Conservation (phyloP, 768 basidiomycete genomes). For the Asterophora parasitica region DNA sequence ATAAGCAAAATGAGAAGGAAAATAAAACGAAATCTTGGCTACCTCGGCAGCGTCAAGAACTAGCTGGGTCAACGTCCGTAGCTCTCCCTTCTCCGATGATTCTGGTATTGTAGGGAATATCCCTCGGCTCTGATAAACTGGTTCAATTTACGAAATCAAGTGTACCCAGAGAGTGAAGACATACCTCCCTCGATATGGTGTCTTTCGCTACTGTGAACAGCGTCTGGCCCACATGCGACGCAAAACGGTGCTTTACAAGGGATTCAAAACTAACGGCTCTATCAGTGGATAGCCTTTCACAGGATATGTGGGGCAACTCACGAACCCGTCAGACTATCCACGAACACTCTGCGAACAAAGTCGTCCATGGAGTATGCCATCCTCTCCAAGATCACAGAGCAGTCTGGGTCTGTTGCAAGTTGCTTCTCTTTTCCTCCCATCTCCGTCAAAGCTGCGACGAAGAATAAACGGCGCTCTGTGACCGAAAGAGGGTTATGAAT, state of each 20-base stretch:
- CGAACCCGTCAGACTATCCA: slow-evolving; percentile 85
- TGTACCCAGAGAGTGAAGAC: not conserved
- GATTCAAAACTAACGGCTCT: slow-evolving; percentile 47
- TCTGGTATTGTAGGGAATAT: slow-evolving; percentile 46
- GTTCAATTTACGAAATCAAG: not conserved
- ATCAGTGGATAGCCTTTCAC: not conserved
- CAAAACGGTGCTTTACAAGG: slow-evolving; percentile 79
- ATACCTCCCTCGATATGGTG: slow-evolving; percentile 68
- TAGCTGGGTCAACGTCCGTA: slow-evolving; percentile 60
- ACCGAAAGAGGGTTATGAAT: slow-evolving; percentile 8
- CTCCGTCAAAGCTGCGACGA: slow-evolving; percentile 78
- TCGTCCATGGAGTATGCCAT: slow-evolving; percentile 94
- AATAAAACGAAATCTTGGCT: slow-evolving; percentile 13
- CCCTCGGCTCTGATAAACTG: slow-evolving; percentile 40
- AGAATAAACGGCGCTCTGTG: slow-evolving; percentile 70
- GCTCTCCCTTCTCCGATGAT: slow-evolving; percentile 53
- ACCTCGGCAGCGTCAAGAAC: slow-evolving; percentile 65
- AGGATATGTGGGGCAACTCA: slow-evolving; percentile 36
- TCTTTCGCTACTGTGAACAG: slow-evolving; percentile 63
- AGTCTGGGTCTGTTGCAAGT: slow-evolving; percentile 91
- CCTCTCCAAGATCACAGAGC: slow-evolving; percentile 84
- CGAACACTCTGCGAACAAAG: slow-evolving; percentile 86
- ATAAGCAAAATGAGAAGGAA: not conserved
- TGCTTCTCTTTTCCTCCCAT: slow-evolving; percentile 86
- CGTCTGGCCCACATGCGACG: slow-evolving; percentile 94